Conservation (phyloP, 495 filamentous ascomycete genomes). For the Hyphodiscus hymeniophilus region DNA sequence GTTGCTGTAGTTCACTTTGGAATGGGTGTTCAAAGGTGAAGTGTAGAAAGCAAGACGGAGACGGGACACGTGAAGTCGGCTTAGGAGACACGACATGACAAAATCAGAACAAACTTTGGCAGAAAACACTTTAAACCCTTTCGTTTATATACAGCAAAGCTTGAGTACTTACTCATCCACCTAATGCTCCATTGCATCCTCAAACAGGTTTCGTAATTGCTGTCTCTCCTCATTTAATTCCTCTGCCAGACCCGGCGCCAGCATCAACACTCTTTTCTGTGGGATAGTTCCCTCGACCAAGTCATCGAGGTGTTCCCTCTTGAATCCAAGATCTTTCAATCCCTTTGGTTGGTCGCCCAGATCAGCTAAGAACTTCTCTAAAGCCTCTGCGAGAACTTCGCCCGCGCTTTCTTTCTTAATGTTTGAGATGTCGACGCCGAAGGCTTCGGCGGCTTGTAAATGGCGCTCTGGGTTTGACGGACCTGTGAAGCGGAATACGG, state of each 20-base stretch:
- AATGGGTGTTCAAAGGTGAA: too few species aligned
- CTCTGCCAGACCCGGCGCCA: slow-evolving; percentile 73
- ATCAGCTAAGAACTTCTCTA: slow-evolving; percentile 67
- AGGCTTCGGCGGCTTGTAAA: slow-evolving; percentile 77
- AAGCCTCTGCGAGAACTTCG: slow-evolving; percentile 72
- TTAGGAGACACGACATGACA: too few species aligned
- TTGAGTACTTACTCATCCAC: background rate
- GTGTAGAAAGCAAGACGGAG: too few species aligned
- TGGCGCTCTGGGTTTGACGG: slow-evolving; percentile 88
- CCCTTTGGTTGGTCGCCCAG: slow-evolving; percentile 88
- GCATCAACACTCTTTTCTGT: slow-evolving; percentile 80
- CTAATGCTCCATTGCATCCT: slow-evolving; percentile 38
- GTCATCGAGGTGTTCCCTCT: slow-evolving; percentile 58
- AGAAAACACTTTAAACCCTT: background rate
- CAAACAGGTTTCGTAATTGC: slow-evolving; percentile 42
- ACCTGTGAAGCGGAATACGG: slow-evolving; percentile 89
- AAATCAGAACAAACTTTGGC: too few species aligned
- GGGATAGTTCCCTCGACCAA: slow-evolving; percentile 93
- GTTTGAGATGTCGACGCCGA: slow-evolving; percentile 80
- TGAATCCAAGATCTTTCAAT: slow-evolving; percentile 76
- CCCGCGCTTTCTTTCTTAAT: slow-evolving; percentile 84
- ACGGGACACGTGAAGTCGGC: too few species aligned
- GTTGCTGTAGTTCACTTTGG: too few species aligned
- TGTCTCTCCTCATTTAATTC: slow-evolving; percentile 54
- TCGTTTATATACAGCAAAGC: background rate